Percentiles rank a stretch among this genome's conserved stretches.
phyloP scores from a whole-genome alignment of 148 eudicot species.

The Vaccinium vitisidaea region DNA sequence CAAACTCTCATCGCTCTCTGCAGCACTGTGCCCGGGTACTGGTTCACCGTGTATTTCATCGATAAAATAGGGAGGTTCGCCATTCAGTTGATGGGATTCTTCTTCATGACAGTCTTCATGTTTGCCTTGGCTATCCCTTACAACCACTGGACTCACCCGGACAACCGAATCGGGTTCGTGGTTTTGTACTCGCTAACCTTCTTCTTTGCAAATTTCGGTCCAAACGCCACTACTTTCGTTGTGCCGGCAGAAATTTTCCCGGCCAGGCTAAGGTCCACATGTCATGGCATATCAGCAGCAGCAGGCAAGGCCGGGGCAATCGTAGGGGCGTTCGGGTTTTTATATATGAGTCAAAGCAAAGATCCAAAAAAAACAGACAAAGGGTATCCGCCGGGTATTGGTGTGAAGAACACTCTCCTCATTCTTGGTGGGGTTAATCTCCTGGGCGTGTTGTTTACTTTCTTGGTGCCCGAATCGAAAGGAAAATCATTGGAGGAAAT shows the following conservation, averaged over 20 bases:
- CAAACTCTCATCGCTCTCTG: slow-evolving; percentile 60
- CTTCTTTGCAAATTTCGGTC: slow-evolving; percentile 70
- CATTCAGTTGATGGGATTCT: slow-evolving; percentile 55
- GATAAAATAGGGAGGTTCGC: slow-evolving; percentile 56
- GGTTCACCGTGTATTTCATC: slow-evolving; percentile 59
- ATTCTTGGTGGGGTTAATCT: slow-evolving; percentile 40
- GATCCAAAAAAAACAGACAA: slow-evolving; percentile 43
- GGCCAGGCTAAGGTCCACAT: slow-evolving; percentile 61
- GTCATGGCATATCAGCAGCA: slow-evolving; percentile 69
- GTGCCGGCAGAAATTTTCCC: slow-evolving; percentile 79
- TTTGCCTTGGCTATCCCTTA: slow-evolving; percentile 49
- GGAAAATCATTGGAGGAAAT: slow-evolving; percentile 66
- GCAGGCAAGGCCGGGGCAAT: slow-evolving; percentile 67
- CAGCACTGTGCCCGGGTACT: slow-evolving; percentile 70
- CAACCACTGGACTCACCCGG: slow-evolving; percentile 51
- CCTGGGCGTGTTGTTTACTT: slow-evolving; percentile 43
- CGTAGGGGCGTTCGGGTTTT: slow-evolving; percentile 58
- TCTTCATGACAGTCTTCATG: slow-evolving; percentile 64
- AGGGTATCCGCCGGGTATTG: slow-evolving; percentile 53
- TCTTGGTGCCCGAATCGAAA: slow-evolving; percentile 61
- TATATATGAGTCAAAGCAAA: slow-evolving; percentile 48
- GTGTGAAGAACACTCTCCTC: slow-evolving; percentile 47
- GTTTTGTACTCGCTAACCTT: slow-evolving; percentile 55
- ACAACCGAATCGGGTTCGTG: slow-evolving; percentile 54
- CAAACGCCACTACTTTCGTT: slow-evolving; percentile 64